Conservation (phyloP, 208 protist genomes). For the Leishmania aethiopica region DNA sequence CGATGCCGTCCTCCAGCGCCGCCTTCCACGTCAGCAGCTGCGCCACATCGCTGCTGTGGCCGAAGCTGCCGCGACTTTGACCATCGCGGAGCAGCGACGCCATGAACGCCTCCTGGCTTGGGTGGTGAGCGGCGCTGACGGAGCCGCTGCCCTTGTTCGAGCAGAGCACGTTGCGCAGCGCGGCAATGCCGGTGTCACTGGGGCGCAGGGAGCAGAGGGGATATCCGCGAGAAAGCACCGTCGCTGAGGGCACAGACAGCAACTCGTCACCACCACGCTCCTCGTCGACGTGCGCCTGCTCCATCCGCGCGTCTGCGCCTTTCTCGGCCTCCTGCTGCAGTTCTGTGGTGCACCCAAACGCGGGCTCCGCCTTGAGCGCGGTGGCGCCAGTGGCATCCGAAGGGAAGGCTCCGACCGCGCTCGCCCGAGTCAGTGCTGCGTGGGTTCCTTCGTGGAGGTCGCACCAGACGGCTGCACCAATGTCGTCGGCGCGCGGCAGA, state of each 20-base stretch:
- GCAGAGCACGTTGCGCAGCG: neutral
- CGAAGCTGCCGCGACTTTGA: conserved; percentile 37
- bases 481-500: conserved; percentile 18
- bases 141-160: neutral
- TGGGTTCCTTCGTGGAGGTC: neutral
- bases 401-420: neutral
- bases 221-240: conserved; percentile 5
- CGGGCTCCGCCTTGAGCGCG: neutral
- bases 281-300: neutral
- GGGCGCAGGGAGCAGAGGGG: conserved; percentile 26
- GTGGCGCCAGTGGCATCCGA: neutral
- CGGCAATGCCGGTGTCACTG: conserved; percentile 22
- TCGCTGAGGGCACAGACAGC: neutral
- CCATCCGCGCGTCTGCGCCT: neutral
- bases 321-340: conserved; percentile 8
- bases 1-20: conserved; percentile 49
- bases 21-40: conserved; percentile 46
- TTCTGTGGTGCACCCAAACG: conserved; percentile 7
- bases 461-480: conserved; percentile 15
- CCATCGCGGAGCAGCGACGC: conserved; percentile 36
- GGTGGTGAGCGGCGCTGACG: conserved; percentile 1
- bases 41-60: conserved; percentile 53
- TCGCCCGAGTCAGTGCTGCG: neutral
- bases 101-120: conserved; percentile 17
- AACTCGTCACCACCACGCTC: neutral